Evolutionary conservation across 1,139 yeast genomes (phyloP).

Genomic region (Saccharomyces hybrid): DNA sequence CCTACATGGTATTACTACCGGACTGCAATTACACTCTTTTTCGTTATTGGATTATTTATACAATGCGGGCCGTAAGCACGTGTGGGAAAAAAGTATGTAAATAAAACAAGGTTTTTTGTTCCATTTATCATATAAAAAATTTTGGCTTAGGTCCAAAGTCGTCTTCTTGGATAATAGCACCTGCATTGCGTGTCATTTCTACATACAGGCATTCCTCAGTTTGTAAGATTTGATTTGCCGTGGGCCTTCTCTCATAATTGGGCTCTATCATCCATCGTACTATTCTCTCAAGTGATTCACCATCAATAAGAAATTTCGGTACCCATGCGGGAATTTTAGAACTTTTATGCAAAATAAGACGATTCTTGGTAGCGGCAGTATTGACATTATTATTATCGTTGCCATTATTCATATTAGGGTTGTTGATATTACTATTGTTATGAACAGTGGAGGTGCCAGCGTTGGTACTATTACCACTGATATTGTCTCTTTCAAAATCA

Average conservation of each 20-base stretch:
- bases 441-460: not conserved
- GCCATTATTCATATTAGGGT: not conserved
- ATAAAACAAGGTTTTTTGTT: not conserved
- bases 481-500: slow-evolving; percentile 14
- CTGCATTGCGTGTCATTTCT: slow-evolving; percentile 79
- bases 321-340: slow-evolving; percentile 63
- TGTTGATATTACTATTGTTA: slow-evolving; percentile 3
- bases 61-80: not conserved
- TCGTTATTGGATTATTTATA: not conserved
- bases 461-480: not conserved
- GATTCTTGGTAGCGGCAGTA: not conserved
- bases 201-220: slow-evolving; percentile 71
- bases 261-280: slow-evolving; percentile 91
- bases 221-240: slow-evolving; percentile 59
- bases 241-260: slow-evolving; percentile 73
- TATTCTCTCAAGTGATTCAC: slow-evolving; percentile 65
- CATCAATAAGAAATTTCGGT: slow-evolving; percentile 72
- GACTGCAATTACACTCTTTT: not conserved
- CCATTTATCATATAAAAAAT: slow-evolving; percentile 17
- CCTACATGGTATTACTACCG: not conserved
- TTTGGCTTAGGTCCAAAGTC: slow-evolving; percentile 80
- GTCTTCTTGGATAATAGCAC: slow-evolving; percentile 94
- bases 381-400: not conserved
- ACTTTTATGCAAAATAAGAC: slow-evolving; percentile 2
- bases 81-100: slow-evolving; percentile 4